phyloP scores from a whole-genome alignment of 768 basidiomycete species.

The Auricularia auricula-judae region DNA sequence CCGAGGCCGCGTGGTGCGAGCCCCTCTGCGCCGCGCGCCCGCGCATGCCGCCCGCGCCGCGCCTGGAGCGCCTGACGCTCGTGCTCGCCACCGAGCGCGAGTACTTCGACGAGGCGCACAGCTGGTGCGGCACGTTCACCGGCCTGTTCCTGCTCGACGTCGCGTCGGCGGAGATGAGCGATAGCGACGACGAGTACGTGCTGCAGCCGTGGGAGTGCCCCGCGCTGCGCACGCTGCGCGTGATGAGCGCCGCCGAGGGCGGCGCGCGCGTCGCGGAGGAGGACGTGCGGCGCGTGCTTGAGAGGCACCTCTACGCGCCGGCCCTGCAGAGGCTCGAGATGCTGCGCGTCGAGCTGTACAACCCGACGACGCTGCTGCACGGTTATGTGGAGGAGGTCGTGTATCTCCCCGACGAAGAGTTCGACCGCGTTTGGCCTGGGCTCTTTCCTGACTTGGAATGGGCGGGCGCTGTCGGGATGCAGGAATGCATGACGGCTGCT shows the following conservation, averaged over 20 bases:
- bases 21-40: not conserved
- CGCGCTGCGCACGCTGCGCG: not conserved
- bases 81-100: not conserved
- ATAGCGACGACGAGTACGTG: not conserved
- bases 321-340: not conserved
- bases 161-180: not conserved
- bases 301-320: not conserved
- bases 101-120: not conserved
- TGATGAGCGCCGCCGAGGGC: not conserved
- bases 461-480: not conserved
- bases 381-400: not conserved
- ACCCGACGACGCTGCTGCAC: not conserved
- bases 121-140: not conserved
- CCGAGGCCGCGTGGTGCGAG: not conserved
- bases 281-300: not conserved
- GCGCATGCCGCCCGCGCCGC: not conserved
- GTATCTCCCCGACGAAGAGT: not conserved
- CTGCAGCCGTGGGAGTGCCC: not conserved
- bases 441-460: not conserved
- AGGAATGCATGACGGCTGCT: not conserved
- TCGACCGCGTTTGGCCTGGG: not conserved
- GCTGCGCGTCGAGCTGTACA: not conserved
- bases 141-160: not conserved
- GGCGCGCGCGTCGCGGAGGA: not conserved
- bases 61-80: not conserved